Base-by-base conservation (phyloP, 192 early-diverging fungal species). In the Neocallimastix lanati region DNA sequence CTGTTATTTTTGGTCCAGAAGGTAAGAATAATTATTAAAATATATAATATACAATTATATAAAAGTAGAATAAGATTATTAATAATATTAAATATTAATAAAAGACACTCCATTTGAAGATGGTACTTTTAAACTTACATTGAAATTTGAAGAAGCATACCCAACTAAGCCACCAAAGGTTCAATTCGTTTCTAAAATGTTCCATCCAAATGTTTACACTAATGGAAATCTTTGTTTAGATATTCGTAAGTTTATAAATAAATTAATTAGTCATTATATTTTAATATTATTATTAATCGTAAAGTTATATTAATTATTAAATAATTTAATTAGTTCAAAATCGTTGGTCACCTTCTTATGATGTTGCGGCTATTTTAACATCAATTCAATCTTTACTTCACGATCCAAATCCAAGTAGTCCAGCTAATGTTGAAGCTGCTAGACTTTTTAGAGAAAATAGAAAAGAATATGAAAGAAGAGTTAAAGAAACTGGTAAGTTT, bases 31-130 rank as follows among this genome's bases (percentile, higher is more conserved):
- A 11, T 35, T 40, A 35, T 78, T 29, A 28, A 11, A n/a, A n/a
- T n/a, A n/a, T n/a, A n/a, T n/a, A n/a, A n/a, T n/a, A n/a, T n/a
- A n/a, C n/a, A n/a, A n/a, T n/a, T n/a, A n/a, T n/a, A n/a, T n/a
- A n/a, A n/a, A n/a, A n/a, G n/a, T n/a, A n/a, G n/a, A n/a, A n/a
- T n/a, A n/a, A n/a, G n/a, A n/a, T n/a, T n/a, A n/a, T n/a, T n/a
- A n/a, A n/a, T n/a, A n/a, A n/a, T n/a, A n/a, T n/a, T n/a, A n/a
- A n/a, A n/a, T n/a, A n/a, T n/a, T 84, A 21, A 85, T 83, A 83
- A 93, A 91, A 29, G 96, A 97, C 38, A 99, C 97, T 28, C 95
- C 97, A 9, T 99, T 99, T 84, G 96, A 99, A 84, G 97, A 98
- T 81, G 94, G 94, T 29, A 97, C 96, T 0, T 99, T 99, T 87